Conservation (phyloP, 2,329 filamentous ascomycete genomes). For the Fusarium verrucosum region DNA sequence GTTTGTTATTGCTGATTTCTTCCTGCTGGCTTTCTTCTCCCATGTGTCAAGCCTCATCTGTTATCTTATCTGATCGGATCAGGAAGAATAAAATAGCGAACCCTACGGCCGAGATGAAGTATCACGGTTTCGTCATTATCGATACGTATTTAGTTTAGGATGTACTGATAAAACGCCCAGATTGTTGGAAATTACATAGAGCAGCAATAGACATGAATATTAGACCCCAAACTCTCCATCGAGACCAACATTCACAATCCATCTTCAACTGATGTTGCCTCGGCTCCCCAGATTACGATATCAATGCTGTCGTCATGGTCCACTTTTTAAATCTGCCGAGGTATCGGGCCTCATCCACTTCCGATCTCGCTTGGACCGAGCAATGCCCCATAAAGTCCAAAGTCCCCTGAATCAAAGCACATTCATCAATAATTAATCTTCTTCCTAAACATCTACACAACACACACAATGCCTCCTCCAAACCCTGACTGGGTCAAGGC, state of each 20-base stretch:
- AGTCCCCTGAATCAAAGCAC: slow-evolving; percentile 5
- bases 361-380: slow-evolving; percentile 27
- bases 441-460: neutral
- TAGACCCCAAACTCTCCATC: rapidly evolving
- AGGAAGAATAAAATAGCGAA: neutral
- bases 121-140: neutral
- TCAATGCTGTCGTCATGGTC: slow-evolving; percentile 8
- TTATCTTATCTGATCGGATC: slow-evolving; percentile 17
- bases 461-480: slow-evolving; percentile 39
- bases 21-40: neutral
- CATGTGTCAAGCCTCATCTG: neutral
- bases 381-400: slow-evolving; percentile 20
- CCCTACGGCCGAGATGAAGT: neutral
- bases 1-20: neutral
- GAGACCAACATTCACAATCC: neutral
- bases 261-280: neutral
- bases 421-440: neutral
- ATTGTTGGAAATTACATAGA: neutral
- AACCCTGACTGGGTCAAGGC: slow-evolving; percentile 49
- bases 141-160: too few relatives aligned
- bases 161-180: neutral
- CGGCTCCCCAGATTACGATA: neutral
- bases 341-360: slow-evolving; percentile 27
- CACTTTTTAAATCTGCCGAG: slow-evolving; percentile 18
- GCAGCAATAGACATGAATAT: too few relatives aligned